Evolutionary conservation across 2,329 filamentous ascomycete species (phyloP), one percentile per base, ranked within the genome.

Genomic region (Trichoderma cornu-damae): DNA sequence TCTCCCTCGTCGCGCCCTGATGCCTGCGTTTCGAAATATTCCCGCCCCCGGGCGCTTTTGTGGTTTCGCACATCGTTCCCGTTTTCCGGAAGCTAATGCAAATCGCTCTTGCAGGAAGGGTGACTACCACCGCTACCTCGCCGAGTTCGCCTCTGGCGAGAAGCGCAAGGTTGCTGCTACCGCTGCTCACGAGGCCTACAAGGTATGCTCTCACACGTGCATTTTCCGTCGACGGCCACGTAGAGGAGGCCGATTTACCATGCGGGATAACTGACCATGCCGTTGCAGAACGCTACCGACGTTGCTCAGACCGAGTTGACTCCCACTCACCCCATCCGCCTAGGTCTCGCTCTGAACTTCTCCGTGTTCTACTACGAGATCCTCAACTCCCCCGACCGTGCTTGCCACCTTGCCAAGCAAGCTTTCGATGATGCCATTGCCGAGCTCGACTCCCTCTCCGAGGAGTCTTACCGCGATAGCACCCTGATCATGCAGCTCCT

Each of bases 291-390:
- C 77, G 93, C 93, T 68, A 97, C 93, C 80, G 93, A 96, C 71
- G 93, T 97, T 71, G 94, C 94, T 68, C 93, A 96, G 83, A 96
- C 90, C 65, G 93, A 97, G 78, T 87, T 97, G 68, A 93, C 93
- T 62, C 93, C 93, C 62, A 97, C 94, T 61, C 93, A 97, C 83
- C 93, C 93, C 69, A 97, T 97, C 80, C 92, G 93, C 71, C 90
- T 97, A 65, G 93, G 93, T 76, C 88, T 97, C 70, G 93, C 93
- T 67, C 86, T 97, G 68, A 97, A 96, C 88, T 96, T 97, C 86
- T 96, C 92, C 64, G 93, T 96, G 70, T 96, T 96, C 83, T 96
- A 96, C 86, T 96, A 96, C 78, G 94, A 96, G 84, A 96, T 96
- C 75, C 82, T 96, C 73, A 97, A 96, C 87, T 95, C 92, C 34